Evolutionary conservation across 768 basidiomycete species (phyloP).

Genomic region (Pilatotrama ljubarskyi): DNA sequence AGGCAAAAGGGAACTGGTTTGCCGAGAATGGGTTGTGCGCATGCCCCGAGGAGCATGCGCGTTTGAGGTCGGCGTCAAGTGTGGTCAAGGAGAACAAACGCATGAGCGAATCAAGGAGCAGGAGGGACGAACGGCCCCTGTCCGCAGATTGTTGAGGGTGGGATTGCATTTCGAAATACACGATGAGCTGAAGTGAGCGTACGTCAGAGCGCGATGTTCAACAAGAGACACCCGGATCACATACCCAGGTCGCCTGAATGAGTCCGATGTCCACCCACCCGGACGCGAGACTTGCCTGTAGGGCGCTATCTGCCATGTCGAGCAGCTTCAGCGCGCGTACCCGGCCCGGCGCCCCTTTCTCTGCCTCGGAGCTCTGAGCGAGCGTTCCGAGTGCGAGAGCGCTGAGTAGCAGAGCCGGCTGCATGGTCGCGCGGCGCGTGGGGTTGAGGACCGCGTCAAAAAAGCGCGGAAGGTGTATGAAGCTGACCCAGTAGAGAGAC

Average conservation of each 20-base stretch:
- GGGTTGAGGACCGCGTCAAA: conserved; percentile 58
- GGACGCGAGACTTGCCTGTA: conserved; percentile 71
- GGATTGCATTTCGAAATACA: conserved; percentile 70
- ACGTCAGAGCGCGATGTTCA: not conserved
- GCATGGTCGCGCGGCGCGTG: conserved; percentile 50
- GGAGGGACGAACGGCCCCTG: conserved; percentile 55
- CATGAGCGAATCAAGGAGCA: conserved; percentile 68
- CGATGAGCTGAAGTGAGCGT: conserved; percentile 49
- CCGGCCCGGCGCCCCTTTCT: conserved; percentile 47
- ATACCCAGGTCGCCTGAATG: conserved; percentile 65
- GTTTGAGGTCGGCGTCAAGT: conserved; percentile 59
- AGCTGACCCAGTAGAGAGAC: conserved; percentile 74
- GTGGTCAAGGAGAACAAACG: conserved; percentile 55
- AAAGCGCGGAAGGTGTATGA: conserved; percentile 70
- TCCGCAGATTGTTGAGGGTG: conserved; percentile 58
- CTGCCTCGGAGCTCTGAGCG: conserved; percentile 67
- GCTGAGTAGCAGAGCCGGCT: conserved; percentile 65
- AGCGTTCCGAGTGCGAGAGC: conserved; percentile 64
- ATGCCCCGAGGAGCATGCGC: conserved; percentile 42
- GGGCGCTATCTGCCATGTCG: conserved; percentile 65
- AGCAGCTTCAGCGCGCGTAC: conserved; percentile 58
- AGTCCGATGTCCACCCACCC: conserved; percentile 73
- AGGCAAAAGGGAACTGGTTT: not conserved
- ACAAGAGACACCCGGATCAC: not conserved
- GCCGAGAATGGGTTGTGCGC: not conserved